Conservation (phyloP, 2,329 filamentous ascomycete genomes). For the Alternaria gansuensis region DNA sequence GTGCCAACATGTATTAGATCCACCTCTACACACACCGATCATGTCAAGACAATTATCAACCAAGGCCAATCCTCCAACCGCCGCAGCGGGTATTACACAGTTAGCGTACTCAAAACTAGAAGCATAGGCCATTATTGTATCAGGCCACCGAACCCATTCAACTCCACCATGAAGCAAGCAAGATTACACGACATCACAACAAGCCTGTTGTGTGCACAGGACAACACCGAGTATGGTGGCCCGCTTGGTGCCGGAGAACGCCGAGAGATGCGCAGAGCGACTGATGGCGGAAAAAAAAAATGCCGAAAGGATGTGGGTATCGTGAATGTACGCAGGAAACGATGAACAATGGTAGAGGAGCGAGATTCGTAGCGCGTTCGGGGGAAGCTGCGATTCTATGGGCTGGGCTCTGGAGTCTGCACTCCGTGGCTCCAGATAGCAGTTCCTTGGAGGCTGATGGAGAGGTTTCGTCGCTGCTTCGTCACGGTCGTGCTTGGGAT, state of each 20-base stretch:
- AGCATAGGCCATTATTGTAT: constrained; percentile 6
- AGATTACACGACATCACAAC: constrained; percentile 9
- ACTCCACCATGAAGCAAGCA: constrained; percentile 6
- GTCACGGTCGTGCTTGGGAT: not conserved
- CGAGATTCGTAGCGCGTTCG: constrained; percentile 15
- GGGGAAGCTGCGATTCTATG: constrained; percentile 29
- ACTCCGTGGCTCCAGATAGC: constrained; percentile 47
- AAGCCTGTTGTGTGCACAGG: constrained; percentile 8
- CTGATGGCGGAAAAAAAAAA: constrained; percentile 14
- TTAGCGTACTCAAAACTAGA: constrained; percentile 15
- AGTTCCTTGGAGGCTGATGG: constrained; percentile 39
- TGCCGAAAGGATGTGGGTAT: constrained; percentile 30
- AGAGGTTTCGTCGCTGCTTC: constrained; percentile 36
- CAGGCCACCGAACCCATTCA: constrained; percentile 5
- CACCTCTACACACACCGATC: not conserved
- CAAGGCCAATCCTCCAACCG: constrained; percentile 2
- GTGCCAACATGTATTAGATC: not conserved
- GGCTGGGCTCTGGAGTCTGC: constrained; percentile 53
- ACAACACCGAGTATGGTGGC: not conserved
- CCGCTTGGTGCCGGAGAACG: constrained; percentile 15
- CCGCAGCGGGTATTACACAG: constrained; percentile 24
- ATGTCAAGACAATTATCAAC: not conserved
- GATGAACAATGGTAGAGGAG: constrained; percentile 12
- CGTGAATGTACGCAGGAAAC: constrained; percentile 23
- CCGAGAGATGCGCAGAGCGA: constrained; percentile 12